Conservation (phyloP, 2,329 filamentous ascomycete genomes). For the Botrytis porri region DNA sequence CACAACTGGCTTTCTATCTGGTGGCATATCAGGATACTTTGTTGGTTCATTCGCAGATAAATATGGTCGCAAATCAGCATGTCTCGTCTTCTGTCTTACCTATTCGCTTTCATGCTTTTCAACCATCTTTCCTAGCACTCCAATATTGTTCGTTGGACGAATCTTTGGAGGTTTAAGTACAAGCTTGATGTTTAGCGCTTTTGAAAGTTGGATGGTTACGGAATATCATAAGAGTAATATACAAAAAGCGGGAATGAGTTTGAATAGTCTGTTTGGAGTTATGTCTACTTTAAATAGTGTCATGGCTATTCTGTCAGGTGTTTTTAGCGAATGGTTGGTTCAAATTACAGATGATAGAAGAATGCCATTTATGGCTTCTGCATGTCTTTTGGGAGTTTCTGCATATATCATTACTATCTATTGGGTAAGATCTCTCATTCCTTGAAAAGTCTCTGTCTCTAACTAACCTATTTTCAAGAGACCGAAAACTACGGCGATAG, state of each 20-base stretch:
- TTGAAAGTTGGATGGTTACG: slow-evolving; percentile 61
- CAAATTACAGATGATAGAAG: slow-evolving; percentile 46
- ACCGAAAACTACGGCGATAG: slow-evolving; percentile 50
- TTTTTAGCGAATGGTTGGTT: slow-evolving; percentile 53
- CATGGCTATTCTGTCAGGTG: slow-evolving; percentile 53
- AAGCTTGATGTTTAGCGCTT: slow-evolving; percentile 56
- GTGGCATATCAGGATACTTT: slow-evolving; percentile 36
- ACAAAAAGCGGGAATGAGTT: slow-evolving; percentile 43
- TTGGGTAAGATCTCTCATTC: slow-evolving; percentile 43
- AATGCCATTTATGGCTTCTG: slow-evolving; percentile 52
- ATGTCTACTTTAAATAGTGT: slow-evolving; percentile 54
- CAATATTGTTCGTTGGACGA: slow-evolving; percentile 51
- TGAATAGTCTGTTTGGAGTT: slow-evolving; percentile 52
- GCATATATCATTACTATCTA: slow-evolving; percentile 46
- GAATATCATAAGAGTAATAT: slow-evolving; percentile 51
- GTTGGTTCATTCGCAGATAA: slow-evolving; percentile 37
- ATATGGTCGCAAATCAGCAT: slow-evolving; percentile 47
- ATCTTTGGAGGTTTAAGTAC: slow-evolving; percentile 54
- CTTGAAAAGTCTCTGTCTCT: neutral
- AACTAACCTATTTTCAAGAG: slow-evolving; percentile 32
- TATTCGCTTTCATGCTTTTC: slow-evolving; percentile 53
- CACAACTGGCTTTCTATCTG: slow-evolving; percentile 37
- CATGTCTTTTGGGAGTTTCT: slow-evolving; percentile 43
- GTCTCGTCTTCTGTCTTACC: slow-evolving; percentile 52
- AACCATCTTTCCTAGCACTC: slow-evolving; percentile 45